Base-by-base conservation (phyloP, 768 basidiomycete species). In the Dentipellis sp. region DNA sequence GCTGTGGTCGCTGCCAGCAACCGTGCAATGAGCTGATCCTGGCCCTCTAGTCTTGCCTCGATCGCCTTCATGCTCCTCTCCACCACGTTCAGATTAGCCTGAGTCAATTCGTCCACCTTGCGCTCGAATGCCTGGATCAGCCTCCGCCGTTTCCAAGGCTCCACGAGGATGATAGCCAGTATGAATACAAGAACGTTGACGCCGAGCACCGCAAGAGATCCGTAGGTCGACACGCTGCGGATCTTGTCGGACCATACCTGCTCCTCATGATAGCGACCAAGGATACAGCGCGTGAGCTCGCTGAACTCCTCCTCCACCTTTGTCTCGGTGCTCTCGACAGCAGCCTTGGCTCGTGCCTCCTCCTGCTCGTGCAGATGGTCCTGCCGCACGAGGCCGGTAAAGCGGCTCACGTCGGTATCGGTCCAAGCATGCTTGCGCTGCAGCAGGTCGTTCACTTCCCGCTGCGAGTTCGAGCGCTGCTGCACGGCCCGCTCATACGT, bases 241-340 rank as follows among this genome's bases (percentile, higher is more conserved):
- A 99, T 97, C 72, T 99, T 99, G 75, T 99, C 95, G 53, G 91
- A 93, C 97, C 97, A 99, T 2, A 97, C 83, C 68, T 99, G 97
- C 68, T 99, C 97, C 71, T 97, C 95, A 72, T 98, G 95, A 69
- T 98, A 98, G 39, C 95, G 80, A 50, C 82, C 84, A 57, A 99
- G 78, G 64, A 98, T 98, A 10, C 80, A 76, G 55, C 84, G 84
- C 86, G 95, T 90, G 61, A 97, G 78, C 66, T 84, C 86, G 64
- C 78, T 85, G 67, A 98, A 97, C 62, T 87, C 90, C 47, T 80
- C 79, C 62, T 99, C 97, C 16, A 93, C 91, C 1, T 79, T 81
- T 52, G 81, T 79, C 62, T 99, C 97, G 2, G 81, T 78, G 40
- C 81, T 77, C 19, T 79, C 77, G 2, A 90, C 85, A 16, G 74